Conservation (phyloP, 2,329 filamentous ascomycete genomes). For the Geosmithia putterillii region DNA sequence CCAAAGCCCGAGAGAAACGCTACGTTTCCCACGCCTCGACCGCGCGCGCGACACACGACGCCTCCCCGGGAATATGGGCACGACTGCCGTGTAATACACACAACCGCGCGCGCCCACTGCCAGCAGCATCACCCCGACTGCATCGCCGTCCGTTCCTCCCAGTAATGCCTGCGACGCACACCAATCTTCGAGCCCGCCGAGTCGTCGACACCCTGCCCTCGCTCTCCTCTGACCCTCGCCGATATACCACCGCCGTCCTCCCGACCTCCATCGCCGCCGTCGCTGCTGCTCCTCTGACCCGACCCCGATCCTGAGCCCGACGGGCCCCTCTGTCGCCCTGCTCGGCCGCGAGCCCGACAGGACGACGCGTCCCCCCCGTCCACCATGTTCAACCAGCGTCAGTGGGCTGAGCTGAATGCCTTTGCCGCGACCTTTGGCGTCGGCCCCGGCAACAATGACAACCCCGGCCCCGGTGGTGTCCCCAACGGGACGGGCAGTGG, state of each 20-base stretch:
- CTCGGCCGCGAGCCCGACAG: conserved; percentile 1
- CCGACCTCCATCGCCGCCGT: background rate
- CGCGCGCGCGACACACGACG: background rate
- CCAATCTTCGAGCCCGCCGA: too few relatives aligned
- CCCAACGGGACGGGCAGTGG: background rate
- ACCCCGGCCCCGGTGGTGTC: background rate
- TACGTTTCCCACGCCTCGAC: background rate
- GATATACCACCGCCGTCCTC: too few relatives aligned
- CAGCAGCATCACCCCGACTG: too few relatives aligned
- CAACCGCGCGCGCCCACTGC: too few relatives aligned
- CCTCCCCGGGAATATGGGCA: background rate
- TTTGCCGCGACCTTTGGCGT: conserved; percentile 3
- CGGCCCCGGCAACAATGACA: background rate
- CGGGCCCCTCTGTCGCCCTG: conserved; percentile 1
- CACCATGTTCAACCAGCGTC: conserved; percentile 5
- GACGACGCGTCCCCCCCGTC: background rate
- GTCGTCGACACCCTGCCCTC: too few relatives aligned
- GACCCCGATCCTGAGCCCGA: background rate
- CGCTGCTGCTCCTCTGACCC: background rate
- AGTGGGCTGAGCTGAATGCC: conserved; percentile 4
- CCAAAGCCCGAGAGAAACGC: background rate
- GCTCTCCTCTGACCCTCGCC: too few relatives aligned
- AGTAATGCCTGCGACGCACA: too few relatives aligned
- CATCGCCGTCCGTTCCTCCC: too few relatives aligned
- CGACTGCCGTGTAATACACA: background rate